Evolutionary conservation across 208 protist genomes (phyloP), one percentile per base, ranked within the genome.

Genomic region (Trypanosoma cruzi): DNA sequence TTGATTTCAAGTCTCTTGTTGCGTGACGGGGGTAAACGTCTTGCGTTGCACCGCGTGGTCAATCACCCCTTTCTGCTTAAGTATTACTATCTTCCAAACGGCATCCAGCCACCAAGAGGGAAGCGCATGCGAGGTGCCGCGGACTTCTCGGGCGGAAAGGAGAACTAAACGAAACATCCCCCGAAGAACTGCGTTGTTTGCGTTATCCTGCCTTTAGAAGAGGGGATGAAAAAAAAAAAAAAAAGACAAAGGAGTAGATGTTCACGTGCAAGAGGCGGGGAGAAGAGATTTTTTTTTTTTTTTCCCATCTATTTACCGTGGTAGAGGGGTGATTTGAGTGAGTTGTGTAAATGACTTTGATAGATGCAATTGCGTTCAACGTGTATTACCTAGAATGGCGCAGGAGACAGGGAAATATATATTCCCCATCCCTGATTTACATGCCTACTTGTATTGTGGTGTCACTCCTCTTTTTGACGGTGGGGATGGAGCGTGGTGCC

Each of bases 11-110:
- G 70, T 65, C 74, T 97, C 52, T 78, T 97, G 29, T 48, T 92
- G 20, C 77, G 81, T 18, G 86, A 95, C 13, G 88, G 90, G 16
- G 57, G 75, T 29, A 86, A 90, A 66, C 84, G 93, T 6, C 73
- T 97, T 79, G 75, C 84, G 24, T 77, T 96, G 42, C 86, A 94
- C 56, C 82, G 85, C n/a, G 86, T 96, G 4, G 75, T 96, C 10
- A 79, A 80, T 22, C 93, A 97, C 56, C 85, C 88, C 0, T 97
- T 97, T 65, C 71, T 97, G 22, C 74, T 95, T 49, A 95, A 97
- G 60, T 95, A 96, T 79, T 97, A 97, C 78, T 95, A 94, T 77
- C 61, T 68, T 0, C 88, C 88, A 5, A 97, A 96, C 73, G 79
- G 81, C 50, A 80, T 96, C 48, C 82, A 80, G 14, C 91, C 91